These are phyloP conservation scores for Ogataea trehalophila DNA, from an alignment of 805 yeast genomes.

Conservation along the genomic window DNA sequence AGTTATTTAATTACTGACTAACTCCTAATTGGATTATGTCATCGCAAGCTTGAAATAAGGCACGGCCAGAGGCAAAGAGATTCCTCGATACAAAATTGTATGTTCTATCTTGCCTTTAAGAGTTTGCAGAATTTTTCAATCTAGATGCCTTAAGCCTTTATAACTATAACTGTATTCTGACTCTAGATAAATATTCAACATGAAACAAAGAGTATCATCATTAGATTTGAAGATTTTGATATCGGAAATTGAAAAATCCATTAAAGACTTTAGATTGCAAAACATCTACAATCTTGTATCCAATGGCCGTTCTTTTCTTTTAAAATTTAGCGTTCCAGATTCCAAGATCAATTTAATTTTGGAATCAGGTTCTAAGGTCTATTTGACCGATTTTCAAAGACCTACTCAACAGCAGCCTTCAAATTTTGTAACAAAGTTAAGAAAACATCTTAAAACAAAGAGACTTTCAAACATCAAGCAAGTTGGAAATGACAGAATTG, in stretches of 20 bases:
- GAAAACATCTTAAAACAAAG: slow-evolving; percentile 81
- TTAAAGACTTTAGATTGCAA: slow-evolving; percentile 67
- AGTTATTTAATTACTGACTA: too few species aligned
- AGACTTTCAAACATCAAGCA: slow-evolving; percentile 70
- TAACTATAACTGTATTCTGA: neutral
- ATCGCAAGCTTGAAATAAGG: too few species aligned
- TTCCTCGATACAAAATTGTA: too few species aligned
- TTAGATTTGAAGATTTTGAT: slow-evolving; percentile 73
- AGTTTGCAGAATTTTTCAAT: neutral
- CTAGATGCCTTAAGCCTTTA: neutral
- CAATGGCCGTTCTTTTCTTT: slow-evolving; percentile 64
- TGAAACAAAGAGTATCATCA: slow-evolving; percentile 81
- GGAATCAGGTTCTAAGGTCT: slow-evolving; percentile 83
- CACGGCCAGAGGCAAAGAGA: too few species aligned
- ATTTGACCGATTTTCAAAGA: slow-evolving; percentile 74
- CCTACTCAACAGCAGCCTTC: slow-evolving; percentile 80
- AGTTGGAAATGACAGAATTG: slow-evolving; percentile 74
- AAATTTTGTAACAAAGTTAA: slow-evolving; percentile 75
- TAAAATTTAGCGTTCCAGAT: slow-evolving; percentile 81
- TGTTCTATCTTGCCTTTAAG: too few species aligned
- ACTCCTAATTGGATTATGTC: too few species aligned
- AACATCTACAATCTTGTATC: slow-evolving; percentile 79
- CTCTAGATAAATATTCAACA: neutral
- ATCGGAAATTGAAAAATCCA: slow-evolving; percentile 52
- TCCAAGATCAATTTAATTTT: slow-evolving; percentile 70